Evolutionary conservation across 345 rosid species (phyloP), one percentile per base, ranked within the genome.

Genomic region (Pseudoturritis turrita): DNA sequence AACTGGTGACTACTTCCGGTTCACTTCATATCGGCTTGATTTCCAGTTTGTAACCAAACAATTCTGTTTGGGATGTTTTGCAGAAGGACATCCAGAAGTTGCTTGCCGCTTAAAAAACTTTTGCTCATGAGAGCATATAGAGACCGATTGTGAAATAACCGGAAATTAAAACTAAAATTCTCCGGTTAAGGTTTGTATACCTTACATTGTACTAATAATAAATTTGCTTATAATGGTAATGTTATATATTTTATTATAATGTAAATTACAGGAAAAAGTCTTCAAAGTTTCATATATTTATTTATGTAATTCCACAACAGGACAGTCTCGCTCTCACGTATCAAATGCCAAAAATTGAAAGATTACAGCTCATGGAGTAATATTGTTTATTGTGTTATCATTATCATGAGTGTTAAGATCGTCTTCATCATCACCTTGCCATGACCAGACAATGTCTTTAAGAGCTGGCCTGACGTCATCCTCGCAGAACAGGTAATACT

Each of bases 361-460:
- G 21, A 17, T 62, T 21, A 69, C 60, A 47, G 41, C 13, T 55
- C 54, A 76, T 70, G 37, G 52, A 62, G 21, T 35, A 62, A 25
- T 55, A 23, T 26, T 39, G 17, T 17, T 29, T 19, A 7, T 8
- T 62, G 14, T 2, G 9, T 41, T 35, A 43, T 28, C 62, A 46
- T 49, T 41, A 14, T 68, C 69, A 51, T 35, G 17, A 31, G 12
- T 51, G 59, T 47, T 31, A 49, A 46, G 50, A 14, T 69, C 78
- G 23, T 80, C 52, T 21, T 51, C 77, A 28, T 57, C 59, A 72
- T 89, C 98, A 3, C 98, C 98, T 79, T 87, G 96, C 98, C 98
- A 92, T 10, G 86, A 81, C 96, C 96, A 92, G 3, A 88, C 96
- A 5, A 92, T 84, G 69, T 88, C 93, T 43, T 79, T 81, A 73